Evolutionary conservation across 1,139 yeast genomes (phyloP).

Genomic region (Dujonia santamariae): DNA sequence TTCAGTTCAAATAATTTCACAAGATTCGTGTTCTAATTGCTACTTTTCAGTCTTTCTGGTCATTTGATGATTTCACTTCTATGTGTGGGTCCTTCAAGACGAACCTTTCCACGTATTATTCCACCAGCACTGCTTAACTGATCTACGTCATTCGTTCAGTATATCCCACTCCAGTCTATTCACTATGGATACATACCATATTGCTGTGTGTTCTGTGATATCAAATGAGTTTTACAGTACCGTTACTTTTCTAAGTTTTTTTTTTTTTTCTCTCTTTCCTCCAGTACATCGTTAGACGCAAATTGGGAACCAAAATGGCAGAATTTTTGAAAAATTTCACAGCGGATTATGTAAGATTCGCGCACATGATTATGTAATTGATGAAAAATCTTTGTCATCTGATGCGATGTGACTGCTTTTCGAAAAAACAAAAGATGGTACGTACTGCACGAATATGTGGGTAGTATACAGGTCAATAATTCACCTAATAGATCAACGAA

Average conservation of each 20-base stretch:
- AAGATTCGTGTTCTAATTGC: no score
- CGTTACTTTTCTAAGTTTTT: background rate
- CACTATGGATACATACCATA: slow-evolving; percentile 8
- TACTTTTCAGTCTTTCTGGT: no score
- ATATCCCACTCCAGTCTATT: background rate
- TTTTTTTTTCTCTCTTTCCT: slow-evolving; percentile 1
- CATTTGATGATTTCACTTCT: no score
- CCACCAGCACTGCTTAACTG: background rate
- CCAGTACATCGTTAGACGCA: no score
- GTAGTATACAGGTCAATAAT: no score
- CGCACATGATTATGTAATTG: background rate
- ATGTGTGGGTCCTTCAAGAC: no score
- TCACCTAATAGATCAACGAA: no score
- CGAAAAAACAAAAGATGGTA: no score
- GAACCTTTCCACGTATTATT: background rate
- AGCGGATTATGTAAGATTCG: slow-evolving; percentile 4
- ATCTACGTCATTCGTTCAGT: background rate
- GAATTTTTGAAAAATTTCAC: slow-evolving; percentile 8
- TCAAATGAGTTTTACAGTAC: background rate
- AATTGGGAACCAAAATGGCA: background rate
- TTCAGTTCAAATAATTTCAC: no score
- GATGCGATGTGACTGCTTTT: slow-evolving; percentile 7
- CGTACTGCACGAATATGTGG: no score
- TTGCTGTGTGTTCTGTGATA: slow-evolving; percentile 8
- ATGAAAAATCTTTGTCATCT: slow-evolving; percentile 1